phyloP scores from a whole-genome alignment of 352 stramenopile species.

The Aphanomyces euteiches region DNA sequence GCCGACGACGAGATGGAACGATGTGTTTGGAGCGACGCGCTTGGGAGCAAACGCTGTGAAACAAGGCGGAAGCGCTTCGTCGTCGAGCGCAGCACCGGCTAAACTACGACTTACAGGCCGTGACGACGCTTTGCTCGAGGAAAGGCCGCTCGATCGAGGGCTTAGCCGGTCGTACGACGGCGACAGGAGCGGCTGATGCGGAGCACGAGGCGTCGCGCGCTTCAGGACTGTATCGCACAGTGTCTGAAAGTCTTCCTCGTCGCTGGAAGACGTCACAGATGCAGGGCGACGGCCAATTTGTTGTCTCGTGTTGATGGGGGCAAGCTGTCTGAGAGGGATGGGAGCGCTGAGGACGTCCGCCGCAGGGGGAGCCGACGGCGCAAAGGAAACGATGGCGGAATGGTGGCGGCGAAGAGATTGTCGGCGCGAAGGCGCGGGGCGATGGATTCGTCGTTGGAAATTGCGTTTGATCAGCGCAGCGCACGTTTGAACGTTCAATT shows the following conservation, averaged over 20 bases:
- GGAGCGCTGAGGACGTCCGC: background rate
- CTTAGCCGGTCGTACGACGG: background rate
- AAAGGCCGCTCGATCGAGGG: too few relatives aligned
- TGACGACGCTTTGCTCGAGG: background rate
- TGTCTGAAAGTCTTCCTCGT: slow-evolving; percentile 25
- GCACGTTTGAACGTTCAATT: background rate
- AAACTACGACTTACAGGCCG: background rate
- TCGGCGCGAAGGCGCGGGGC: background rate
- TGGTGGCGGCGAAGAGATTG: background rate
- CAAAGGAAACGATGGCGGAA: background rate
- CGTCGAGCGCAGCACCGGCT: background rate
- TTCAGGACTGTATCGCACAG: slow-evolving; percentile 25
- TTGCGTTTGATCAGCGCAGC: background rate
- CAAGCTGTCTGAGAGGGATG: background rate
- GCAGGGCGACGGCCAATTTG: background rate
- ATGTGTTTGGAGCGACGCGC: background rate
- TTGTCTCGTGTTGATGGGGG: background rate
- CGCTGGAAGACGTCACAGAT: slow-evolving; percentile 19
- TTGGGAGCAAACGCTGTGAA: slow-evolving; percentile 24
- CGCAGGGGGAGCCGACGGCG: background rate
- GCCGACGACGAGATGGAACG: slow-evolving; percentile 11
- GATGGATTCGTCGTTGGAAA: background rate
- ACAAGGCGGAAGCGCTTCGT: slow-evolving; percentile 1
- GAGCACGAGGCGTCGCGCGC: background rate
- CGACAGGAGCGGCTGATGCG: background rate